Percentiles rank a stretch among this genome's conserved stretches.
phyloP scores from a whole-genome alignment of 495 filamentous ascomycete genomes.

The Cercophora samala region DNA sequence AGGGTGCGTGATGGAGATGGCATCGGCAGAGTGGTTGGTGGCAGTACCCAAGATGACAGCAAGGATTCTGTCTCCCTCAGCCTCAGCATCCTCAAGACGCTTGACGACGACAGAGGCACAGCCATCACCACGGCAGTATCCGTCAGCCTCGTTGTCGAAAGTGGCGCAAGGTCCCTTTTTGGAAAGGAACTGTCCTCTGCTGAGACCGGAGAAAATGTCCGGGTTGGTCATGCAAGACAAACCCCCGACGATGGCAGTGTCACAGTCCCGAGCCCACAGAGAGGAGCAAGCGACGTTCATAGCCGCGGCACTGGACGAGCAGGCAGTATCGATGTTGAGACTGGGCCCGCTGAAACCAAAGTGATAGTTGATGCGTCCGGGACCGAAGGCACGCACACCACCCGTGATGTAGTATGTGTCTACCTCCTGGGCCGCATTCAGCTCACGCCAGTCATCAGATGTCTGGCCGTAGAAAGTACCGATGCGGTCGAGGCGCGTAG shows the following conservation, averaged over 20 bases:
- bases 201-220: constrained; percentile 80
- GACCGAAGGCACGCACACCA: constrained; percentile 80
- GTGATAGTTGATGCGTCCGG: constrained; percentile 81
- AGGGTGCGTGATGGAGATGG: constrained; percentile 81
- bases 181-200: constrained; percentile 77
- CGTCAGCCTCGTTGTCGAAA: constrained; percentile 72
- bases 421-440: constrained; percentile 84
- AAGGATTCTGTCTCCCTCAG: constrained; percentile 71
- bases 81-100: constrained; percentile 67
- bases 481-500: constrained; percentile 77
- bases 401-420: constrained; percentile 94
- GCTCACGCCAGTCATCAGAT: constrained; percentile 87
- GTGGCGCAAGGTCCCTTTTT: constrained; percentile 77
- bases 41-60: constrained; percentile 63
- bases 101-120: constrained; percentile 72
- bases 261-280: constrained; percentile 76
- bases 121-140: constrained; percentile 73
- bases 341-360: constrained; percentile 88
- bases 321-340: constrained; percentile 84
- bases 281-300: constrained; percentile 82
- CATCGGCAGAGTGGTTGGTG: constrained; percentile 74
- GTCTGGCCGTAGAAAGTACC: constrained; percentile 93
- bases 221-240: constrained; percentile 76
- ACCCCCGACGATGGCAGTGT: constrained; percentile 81
- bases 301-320: constrained; percentile 79